phyloP scores from a whole-genome alignment of 371 early-diverging fungal genomes.

The Syncephalastrum racemosum region DNA sequence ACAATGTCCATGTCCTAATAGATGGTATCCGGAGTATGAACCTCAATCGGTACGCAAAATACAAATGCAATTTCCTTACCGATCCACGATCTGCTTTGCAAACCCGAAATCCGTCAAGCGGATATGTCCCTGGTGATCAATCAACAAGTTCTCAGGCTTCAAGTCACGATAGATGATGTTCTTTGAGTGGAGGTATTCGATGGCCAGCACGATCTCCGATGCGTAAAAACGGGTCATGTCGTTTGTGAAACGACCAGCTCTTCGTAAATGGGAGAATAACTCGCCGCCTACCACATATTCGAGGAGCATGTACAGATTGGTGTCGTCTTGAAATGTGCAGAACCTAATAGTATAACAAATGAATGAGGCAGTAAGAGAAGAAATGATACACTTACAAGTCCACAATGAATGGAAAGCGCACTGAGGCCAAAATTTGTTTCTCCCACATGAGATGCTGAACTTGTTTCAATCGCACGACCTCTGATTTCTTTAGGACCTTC shows the following conservation, averaged over 20 bases:
- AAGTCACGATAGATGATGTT: conserved; percentile 91
- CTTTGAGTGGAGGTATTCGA: conserved; percentile 84
- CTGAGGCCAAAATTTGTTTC: conserved; percentile 85
- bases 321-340: conserved; percentile 81
- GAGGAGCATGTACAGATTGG: conserved; percentile 84
- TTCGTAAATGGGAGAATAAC: conserved; percentile 85
- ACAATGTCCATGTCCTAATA: conserved; percentile 85
- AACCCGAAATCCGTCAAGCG: conserved; percentile 97
- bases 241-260: conserved; percentile 81
- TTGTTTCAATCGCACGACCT: conserved; percentile 92
- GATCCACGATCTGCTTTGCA: conserved; percentile 63
- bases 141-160: conserved; percentile 85
- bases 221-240: conserved; percentile 79
- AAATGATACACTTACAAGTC: conserved; percentile 60
- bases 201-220: conserved; percentile 61
- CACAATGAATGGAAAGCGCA: conserved; percentile 94
- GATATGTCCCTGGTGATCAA: conserved; percentile 87
- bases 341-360: conserved; percentile 19
- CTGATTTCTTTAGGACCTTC: conserved; percentile 92
- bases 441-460: conserved; percentile 97
- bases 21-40: conserved; percentile 22
- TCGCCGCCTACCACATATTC: conserved; percentile 93
- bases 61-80: conserved; percentile 27
- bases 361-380: background rate
- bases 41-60: background rate